Percentiles rank a stretch among this genome's conserved stretches.
phyloP scores from a whole-genome alignment of 345 rosid species.

The Triadica sebifera region DNA sequence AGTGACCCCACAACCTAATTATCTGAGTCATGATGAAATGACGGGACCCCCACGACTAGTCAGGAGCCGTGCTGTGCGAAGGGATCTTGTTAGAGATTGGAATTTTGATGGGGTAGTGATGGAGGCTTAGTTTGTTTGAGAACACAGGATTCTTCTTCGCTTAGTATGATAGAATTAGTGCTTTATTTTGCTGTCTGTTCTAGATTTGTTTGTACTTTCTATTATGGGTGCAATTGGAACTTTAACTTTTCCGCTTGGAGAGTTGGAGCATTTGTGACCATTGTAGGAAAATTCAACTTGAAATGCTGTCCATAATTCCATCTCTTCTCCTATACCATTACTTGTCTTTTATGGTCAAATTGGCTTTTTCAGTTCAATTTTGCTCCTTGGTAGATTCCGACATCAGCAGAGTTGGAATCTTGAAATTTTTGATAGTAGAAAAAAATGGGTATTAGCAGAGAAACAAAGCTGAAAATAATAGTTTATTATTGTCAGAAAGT shows the following conservation, averaged over 20 bases:
- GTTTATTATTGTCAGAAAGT: too few species aligned
- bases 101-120: slow-evolving; percentile 64
- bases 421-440: too few species aligned
- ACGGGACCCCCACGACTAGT: slow-evolving; percentile 74
- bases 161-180: slow-evolving; percentile 24
- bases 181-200: slow-evolving; percentile 5
- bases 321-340: not conserved
- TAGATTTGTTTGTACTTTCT: slow-evolving; percentile 16
- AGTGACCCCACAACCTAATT: slow-evolving; percentile 77
- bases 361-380: not conserved
- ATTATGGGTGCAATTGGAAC: slow-evolving; percentile 23
- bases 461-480: too few species aligned
- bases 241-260: slow-evolving; percentile 22
- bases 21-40: slow-evolving; percentile 38
- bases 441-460: too few species aligned
- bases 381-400: slow-evolving; percentile 31
- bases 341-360: not conserved
- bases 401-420: too few species aligned
- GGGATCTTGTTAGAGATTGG: slow-evolving; percentile 97
- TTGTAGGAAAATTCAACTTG: slow-evolving; percentile 18
- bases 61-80: slow-evolving; percentile 80
- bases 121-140: slow-evolving; percentile 38
- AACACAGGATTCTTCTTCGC: not conserved
- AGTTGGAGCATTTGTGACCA: slow-evolving; percentile 30
- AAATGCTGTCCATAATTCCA: slow-evolving; percentile 16